A percentile compares a stretch with the other conserved stretches of the same genome.
These are phyloP conservation scores for Thamnidium elegans DNA, from an alignment of 192 early-diverging fungal species.

Conservation along the genomic window DNA sequence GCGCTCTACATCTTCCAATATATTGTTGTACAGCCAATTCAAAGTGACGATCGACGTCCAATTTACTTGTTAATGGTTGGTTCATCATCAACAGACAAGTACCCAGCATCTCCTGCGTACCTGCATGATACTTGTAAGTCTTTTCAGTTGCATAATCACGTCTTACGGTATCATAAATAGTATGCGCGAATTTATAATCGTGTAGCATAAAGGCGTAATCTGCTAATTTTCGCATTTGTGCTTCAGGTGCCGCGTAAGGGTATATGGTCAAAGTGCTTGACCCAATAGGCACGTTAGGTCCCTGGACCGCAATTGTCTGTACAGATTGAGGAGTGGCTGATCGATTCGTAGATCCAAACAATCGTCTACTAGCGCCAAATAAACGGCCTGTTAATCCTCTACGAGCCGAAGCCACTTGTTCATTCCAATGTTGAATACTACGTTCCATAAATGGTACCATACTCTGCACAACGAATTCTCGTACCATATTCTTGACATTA, in stretches of 20 bases:
- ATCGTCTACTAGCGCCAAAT: conserved; percentile 78
- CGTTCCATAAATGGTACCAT: conserved; percentile 89
- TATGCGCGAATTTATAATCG: conserved; percentile 87
- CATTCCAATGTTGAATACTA: conserved; percentile 83
- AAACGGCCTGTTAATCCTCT: conserved; percentile 88
- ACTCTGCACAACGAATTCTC: conserved; percentile 66
- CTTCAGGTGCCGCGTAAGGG: conserved; percentile 78
- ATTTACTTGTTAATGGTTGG: conserved; percentile 43
- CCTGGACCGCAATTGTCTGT: conserved; percentile 36
- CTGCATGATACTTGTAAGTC: conserved; percentile 75
- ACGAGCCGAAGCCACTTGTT: conserved; percentile 84
- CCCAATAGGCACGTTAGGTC: conserved; percentile 34
- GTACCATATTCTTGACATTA: conserved; percentile 46
- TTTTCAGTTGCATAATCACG: conserved; percentile 82
- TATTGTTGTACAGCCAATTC: conserved; percentile 76
- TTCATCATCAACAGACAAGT: conserved; percentile 73
- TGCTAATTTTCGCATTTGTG: conserved; percentile 86
- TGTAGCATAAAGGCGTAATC: conserved; percentile 97
- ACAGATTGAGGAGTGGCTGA: conserved; percentile 40
- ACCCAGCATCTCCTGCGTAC: conserved; percentile 89
- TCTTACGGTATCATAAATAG: conserved; percentile 86
- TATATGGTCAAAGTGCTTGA: conserved; percentile 45
- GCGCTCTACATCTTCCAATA: conserved; percentile 52
- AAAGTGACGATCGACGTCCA: conserved; percentile 59
- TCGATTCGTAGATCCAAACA: conserved; percentile 67